Conservation (phyloP, 1,284 basidiomycete genomes). For the Cystobasidium slooffiae region DNA sequence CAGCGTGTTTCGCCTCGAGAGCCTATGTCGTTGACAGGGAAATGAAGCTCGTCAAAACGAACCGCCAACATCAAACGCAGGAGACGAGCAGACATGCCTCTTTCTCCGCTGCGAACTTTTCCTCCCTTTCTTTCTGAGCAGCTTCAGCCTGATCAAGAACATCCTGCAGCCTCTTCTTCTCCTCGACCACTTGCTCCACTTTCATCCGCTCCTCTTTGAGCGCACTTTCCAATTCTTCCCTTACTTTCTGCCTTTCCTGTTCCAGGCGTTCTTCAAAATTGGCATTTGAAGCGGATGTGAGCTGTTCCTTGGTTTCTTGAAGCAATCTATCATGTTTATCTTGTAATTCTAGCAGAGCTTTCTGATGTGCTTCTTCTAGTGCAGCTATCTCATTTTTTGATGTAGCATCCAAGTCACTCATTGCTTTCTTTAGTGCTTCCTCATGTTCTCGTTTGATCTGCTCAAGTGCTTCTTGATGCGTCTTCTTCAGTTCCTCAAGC, state of each 20-base stretch:
- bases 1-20: background rate
- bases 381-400: background rate
- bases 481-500: conserved; percentile 4
- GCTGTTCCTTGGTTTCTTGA: background rate
- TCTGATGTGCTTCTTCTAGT: background rate
- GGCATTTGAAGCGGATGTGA: background rate
- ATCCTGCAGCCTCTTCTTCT: background rate
- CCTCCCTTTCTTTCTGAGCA: background rate
- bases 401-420: background rate
- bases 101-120: background rate
- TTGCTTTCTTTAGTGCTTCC: background rate
- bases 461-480: conserved; percentile 16
- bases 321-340: conserved; percentile 13
- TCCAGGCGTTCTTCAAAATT: conserved; percentile 4
- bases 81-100: conserved; percentile 10
- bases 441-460: conserved; percentile 12
- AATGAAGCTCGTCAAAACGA: background rate
- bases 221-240: conserved; percentile 5
- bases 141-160: background rate
- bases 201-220: conserved; percentile 60
- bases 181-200: background rate
- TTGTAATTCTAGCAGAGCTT: conserved; percentile 2
- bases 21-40: background rate
- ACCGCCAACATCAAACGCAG: background rate
- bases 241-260: background rate